These are phyloP conservation scores for Ligustrum vulgare DNA, from an alignment of 257 asterid species.

Conservation along the genomic window DNA sequence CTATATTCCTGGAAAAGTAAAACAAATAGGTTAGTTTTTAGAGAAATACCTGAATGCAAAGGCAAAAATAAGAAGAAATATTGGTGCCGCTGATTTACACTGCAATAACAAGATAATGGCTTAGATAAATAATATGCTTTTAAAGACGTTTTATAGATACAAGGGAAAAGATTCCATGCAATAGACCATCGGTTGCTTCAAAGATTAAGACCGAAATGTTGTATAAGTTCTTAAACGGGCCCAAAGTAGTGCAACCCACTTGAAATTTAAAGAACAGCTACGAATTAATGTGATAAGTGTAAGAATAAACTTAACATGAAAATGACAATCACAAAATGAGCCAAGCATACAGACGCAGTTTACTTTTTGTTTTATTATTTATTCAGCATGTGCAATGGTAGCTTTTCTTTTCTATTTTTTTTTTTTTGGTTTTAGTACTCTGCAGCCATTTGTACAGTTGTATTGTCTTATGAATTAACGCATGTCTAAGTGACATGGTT, in stretches of 20 bases:
- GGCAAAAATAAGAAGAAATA: conserved; percentile 95
- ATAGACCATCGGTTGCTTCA: conserved; percentile 9
- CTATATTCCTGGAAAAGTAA: conserved; percentile 14
- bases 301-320: conserved; percentile 2
- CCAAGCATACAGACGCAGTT: conserved; percentile 7
- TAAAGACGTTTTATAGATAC: conserved; percentile 15
- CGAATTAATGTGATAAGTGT: conserved; percentile 1
- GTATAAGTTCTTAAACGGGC: not conserved
- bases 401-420: not conserved
- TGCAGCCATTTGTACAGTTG: conserved; percentile 4
- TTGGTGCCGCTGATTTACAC: conserved; percentile 99
- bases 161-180: conserved; percentile 5
- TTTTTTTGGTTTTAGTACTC: no score
- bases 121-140: conserved; percentile 9
- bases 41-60: conserved; percentile 91
- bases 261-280: conserved; percentile 4
- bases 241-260: conserved; percentile 3
- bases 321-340: conserved; percentile 8
- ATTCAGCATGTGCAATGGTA: conserved; percentile 3
- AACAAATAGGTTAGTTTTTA: conserved; percentile 17
- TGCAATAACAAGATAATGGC: conserved; percentile 39
- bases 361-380: not conserved
- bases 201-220: conserved; percentile 4
- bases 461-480: not conserved
- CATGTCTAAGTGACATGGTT: not conserved